Conservation (phyloP, 2,329 filamentous ascomycete species). For the Colletotrichum sp. region DNA sequence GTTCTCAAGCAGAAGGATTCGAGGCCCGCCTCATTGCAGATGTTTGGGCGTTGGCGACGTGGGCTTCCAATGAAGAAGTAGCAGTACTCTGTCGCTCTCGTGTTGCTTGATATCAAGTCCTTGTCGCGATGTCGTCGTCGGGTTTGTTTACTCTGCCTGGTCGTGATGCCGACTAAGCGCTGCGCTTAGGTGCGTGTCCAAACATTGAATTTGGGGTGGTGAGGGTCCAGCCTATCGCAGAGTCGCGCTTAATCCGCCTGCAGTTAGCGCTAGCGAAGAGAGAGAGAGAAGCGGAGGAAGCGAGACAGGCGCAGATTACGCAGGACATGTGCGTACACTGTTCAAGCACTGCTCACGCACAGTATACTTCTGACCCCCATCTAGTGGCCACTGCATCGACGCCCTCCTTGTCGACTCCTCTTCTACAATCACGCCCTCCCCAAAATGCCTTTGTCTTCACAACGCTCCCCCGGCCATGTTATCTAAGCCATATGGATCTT, state of each 20-base stretch:
- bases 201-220: background rate
- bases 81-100: background rate
- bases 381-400: background rate
- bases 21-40: slow-evolving; percentile 7
- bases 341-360: fast-evolving
- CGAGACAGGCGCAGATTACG: slow-evolving; percentile 2
- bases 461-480: background rate
- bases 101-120: background rate
- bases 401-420: background rate
- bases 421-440: slow-evolving; percentile 7
- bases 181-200: slow-evolving; percentile 15
- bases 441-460: background rate
- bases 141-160: slow-evolving; percentile 19
- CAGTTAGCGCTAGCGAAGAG: slow-evolving; percentile 3
- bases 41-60: background rate
- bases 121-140: background rate
- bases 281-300: background rate
- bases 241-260: slow-evolving; percentile 13
- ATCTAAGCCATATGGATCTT: background rate
- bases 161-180: slow-evolving; percentile 17
- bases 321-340: background rate
- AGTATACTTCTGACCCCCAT: background rate
- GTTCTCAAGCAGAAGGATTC: slow-evolving; percentile 12
- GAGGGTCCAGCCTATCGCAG: slow-evolving; percentile 6
- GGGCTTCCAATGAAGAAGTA: background rate